These are phyloP conservation scores for Penicillium taxi DNA, from an alignment of 495 filamentous ascomycete genomes.

Conservation along the genomic window DNA sequence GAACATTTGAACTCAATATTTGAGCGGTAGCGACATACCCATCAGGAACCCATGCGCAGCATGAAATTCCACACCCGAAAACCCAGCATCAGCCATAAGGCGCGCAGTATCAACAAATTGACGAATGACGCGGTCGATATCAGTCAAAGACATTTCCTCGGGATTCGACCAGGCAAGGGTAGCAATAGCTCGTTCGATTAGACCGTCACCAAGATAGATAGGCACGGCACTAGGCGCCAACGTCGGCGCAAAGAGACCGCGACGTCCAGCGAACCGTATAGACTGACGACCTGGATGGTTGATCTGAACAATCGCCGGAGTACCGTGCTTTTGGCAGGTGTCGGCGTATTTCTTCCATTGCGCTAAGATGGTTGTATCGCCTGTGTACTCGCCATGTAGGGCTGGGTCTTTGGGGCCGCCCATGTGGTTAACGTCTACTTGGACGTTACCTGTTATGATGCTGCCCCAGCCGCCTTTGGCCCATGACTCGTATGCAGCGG, in stretches of 20 bases:
- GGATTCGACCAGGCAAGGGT: constrained; percentile 34
- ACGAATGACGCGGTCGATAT: constrained; percentile 41
- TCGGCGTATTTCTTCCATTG: constrained; percentile 43
- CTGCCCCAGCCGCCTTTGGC: constrained; percentile 43
- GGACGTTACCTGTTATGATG: constrained; percentile 46
- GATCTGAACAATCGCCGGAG: constrained; percentile 47
- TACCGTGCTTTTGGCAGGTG: constrained; percentile 36
- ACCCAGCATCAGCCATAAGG: constrained; percentile 43
- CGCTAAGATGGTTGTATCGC: constrained; percentile 20
- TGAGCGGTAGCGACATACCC: constrained; percentile 18
- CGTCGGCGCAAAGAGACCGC: constrained; percentile 36
- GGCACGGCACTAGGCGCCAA: constrained; percentile 43
- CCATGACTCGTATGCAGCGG: constrained; percentile 42
- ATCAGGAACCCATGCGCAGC: constrained; percentile 54
- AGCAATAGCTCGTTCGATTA: constrained; percentile 27
- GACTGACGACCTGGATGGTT: constrained; percentile 54
- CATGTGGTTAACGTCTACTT: constrained; percentile 47
- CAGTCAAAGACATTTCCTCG: constrained; percentile 39
- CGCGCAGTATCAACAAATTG: constrained; percentile 43
- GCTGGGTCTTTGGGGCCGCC: constrained; percentile 37
- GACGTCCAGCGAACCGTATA: constrained; percentile 33
- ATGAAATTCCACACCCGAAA: constrained; percentile 51
- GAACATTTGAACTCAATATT: too few species aligned
- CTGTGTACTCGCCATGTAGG: constrained; percentile 29
- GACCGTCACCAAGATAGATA: constrained; percentile 30